These are phyloP conservation scores for Eucalyptus shirleyi DNA, from an alignment of 345 rosid genomes.

Conservation along the genomic window DNA sequence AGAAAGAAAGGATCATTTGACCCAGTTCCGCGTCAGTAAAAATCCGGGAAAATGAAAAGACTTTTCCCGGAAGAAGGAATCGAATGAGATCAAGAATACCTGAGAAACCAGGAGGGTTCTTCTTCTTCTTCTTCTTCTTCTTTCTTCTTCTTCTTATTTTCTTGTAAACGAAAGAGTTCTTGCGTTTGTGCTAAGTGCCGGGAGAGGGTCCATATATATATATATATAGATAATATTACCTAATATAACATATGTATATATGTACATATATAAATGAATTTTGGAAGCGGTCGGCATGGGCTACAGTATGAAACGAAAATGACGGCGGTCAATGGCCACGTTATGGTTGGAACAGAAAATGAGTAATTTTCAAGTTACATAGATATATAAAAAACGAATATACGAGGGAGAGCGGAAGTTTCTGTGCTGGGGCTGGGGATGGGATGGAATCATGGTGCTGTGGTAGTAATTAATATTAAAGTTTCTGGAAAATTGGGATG, in stretches of 20 bases:
- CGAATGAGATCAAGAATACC: neutral
- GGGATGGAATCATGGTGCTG: neutral
- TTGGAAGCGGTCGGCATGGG: neutral
- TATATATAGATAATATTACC: too few species aligned
- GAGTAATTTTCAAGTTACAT: neutral
- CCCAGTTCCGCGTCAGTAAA: neutral
- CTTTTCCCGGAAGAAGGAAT: neutral
- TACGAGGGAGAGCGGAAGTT: neutral
- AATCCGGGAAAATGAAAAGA: neutral
- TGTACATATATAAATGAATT: neutral
- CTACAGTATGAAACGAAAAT: neutral
- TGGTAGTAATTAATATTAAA: neutral
- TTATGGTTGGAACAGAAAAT: neutral
- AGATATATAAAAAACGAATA: neutral
- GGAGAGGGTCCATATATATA: neutral
- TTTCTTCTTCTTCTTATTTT: neutral
- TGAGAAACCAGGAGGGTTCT: neutral
- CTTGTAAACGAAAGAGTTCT: neutral
- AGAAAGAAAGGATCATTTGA: neutral
- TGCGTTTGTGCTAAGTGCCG: neutral
- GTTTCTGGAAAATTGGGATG: neutral
- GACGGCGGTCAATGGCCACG: neutral
- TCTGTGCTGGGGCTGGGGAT: neutral
- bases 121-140: neutral
- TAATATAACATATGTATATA: too few species aligned